Evolutionary conservation across 371 early-diverging fungal species (phyloP).

Genomic region (Mucor indicus): DNA sequence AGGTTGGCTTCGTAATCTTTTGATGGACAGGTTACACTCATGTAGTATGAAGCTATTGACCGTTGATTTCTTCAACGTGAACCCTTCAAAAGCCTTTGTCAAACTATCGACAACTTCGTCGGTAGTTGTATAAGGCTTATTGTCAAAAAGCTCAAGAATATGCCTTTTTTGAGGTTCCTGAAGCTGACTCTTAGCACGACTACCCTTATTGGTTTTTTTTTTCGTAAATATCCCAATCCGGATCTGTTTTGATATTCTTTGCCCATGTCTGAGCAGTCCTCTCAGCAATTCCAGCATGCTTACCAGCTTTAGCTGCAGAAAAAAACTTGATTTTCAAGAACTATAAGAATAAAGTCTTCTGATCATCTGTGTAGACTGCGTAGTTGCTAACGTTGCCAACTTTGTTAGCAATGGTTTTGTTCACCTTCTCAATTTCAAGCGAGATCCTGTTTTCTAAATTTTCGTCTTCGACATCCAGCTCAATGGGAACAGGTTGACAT

Average conservation of each 20-base stretch:
- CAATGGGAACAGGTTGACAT: conserved; percentile 3
- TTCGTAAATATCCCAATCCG: conserved; percentile 6
- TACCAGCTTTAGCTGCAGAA: conserved; percentile 1
- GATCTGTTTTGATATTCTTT: conserved; percentile 2
- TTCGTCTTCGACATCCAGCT: conserved; percentile 5
- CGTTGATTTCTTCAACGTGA: not conserved
- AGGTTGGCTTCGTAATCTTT: not conserved
- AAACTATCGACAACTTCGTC: conserved; percentile 9
- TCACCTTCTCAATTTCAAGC: not conserved
- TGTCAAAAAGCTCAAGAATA: conserved; percentile 3
- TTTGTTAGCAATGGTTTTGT: not conserved
- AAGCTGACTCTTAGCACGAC: not conserved
- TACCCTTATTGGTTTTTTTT: conserved; percentile 1
- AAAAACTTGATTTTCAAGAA: conserved; percentile 3
- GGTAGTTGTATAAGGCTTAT: not conserved
- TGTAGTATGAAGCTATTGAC: conserved; percentile 5
- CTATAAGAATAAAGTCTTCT: conserved; percentile 5
- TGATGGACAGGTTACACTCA: conserved; percentile 3
- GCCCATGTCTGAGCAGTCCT: conserved; percentile 6
- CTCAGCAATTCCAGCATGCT: not conserved
- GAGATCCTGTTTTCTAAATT: conserved; percentile 4
- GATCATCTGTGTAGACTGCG: not conserved
- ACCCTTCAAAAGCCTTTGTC: conserved; percentile 8
- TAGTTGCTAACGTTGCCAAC: not conserved
- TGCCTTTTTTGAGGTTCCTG: not conserved